These are phyloP conservation scores for Sarcodon aspratus DNA, from an alignment of 768 basidiomycete species.

Conservation along the genomic window DNA sequence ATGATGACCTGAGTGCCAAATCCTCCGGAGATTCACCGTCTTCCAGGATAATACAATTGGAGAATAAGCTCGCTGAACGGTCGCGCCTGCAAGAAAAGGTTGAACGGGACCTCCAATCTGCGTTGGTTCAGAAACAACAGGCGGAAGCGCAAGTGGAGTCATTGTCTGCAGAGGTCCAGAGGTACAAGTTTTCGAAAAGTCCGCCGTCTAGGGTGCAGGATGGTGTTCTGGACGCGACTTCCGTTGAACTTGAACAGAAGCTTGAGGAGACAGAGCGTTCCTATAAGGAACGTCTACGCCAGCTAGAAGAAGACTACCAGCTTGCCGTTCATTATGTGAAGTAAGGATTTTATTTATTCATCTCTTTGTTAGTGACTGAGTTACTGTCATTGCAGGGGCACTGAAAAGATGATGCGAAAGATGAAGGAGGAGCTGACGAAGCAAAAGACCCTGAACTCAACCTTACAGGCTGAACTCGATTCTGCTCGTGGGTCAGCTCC, in stretches of 20 bases:
- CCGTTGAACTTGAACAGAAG: slow-evolving; percentile 63
- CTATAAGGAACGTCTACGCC: slow-evolving; percentile 72
- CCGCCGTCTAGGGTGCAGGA: slow-evolving; percentile 28
- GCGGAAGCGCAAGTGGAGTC: slow-evolving; percentile 58
- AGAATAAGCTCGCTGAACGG: slow-evolving; percentile 65
- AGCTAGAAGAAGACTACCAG: slow-evolving; percentile 93
- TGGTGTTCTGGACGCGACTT: slow-evolving; percentile 33
- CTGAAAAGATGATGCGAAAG: slow-evolving; percentile 94
- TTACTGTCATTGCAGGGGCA: slow-evolving; percentile 48
- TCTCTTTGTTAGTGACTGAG: slow-evolving; percentile 9
- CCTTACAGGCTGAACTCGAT: slow-evolving; percentile 81
- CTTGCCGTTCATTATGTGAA: slow-evolving; percentile 97
- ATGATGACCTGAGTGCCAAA: slow-evolving; percentile 48
- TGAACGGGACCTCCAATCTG: slow-evolving; percentile 64
- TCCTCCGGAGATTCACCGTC: slow-evolving; percentile 21
- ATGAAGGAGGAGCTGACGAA: slow-evolving; percentile 94
- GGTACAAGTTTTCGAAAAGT: slow-evolving; percentile 46
- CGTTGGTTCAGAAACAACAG: slow-evolving; percentile 58
- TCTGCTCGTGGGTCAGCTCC: slow-evolving; percentile 46
- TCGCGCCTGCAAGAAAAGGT: slow-evolving; percentile 61
- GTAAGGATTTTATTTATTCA: slow-evolving; percentile 33
- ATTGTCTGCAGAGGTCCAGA: slow-evolving; percentile 57
- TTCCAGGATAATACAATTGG: slow-evolving; percentile 58
- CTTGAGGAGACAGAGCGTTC: slow-evolving; percentile 68
- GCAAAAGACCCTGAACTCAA: slow-evolving; percentile 73